phyloP scores from a whole-genome alignment of 768 basidiomycete species.

The Arthromyces matolae region DNA sequence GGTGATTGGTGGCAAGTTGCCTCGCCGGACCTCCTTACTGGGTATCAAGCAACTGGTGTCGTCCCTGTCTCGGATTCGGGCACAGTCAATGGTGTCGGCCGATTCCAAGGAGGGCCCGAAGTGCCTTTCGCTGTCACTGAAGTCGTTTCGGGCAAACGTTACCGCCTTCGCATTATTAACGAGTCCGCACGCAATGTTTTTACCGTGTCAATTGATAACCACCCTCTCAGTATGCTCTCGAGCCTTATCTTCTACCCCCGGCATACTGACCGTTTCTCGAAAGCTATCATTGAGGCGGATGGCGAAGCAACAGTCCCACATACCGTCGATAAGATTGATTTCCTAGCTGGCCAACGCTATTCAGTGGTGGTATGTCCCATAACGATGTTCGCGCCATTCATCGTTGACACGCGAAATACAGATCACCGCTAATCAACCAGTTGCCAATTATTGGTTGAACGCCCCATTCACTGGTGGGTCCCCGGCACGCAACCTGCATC shows the following conservation, averaged over 20 bases:
- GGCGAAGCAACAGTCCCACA: slow-evolving; percentile 29
- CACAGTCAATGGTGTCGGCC: slow-evolving; percentile 42
- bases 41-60: slow-evolving; percentile 21
- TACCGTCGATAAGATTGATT: slow-evolving; percentile 35
- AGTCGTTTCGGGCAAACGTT: slow-evolving; percentile 35
- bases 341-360: slow-evolving; percentile 51
- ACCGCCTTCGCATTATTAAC: slow-evolving; percentile 47
- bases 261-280: not conserved
- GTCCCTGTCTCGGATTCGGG: slow-evolving; percentile 34
- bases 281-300: slow-evolving; percentile 38
- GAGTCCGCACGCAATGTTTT: slow-evolving; percentile 39
- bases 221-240: slow-evolving; percentile 21
- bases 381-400: too few species aligned
- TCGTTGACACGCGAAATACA: too few species aligned
- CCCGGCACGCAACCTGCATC: slow-evolving; percentile 27
- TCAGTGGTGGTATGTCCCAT: slow-evolving; percentile 28
- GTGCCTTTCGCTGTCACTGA: slow-evolving; percentile 34
- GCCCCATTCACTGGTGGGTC: slow-evolving; percentile 30
- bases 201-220: slow-evolving; percentile 30
- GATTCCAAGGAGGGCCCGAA: slow-evolving; percentile 35
- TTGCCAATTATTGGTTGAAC: slow-evolving; percentile 47
- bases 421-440: slow-evolving; percentile 37
- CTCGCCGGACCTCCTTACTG: slow-evolving; percentile 23
- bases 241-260: too few species aligned
- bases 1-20: slow-evolving; percentile 43